phyloP scores from a whole-genome alignment of 2,329 filamentous ascomycete genomes.

The Orbilia quercus region DNA sequence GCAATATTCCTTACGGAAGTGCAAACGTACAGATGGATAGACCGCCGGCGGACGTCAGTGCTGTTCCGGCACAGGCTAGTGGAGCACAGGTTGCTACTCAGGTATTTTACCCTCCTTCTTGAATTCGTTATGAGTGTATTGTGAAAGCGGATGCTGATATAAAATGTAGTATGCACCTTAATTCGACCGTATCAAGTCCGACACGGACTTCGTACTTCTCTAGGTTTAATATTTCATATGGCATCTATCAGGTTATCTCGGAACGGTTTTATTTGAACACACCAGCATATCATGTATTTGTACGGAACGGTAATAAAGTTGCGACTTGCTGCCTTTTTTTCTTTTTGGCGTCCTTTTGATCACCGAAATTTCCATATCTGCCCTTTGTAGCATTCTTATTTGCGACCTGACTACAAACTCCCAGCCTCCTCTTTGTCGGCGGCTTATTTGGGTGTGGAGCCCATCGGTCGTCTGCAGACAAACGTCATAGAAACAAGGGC shows the following conservation, averaged over 20 bases:
- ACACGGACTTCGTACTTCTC: neutral
- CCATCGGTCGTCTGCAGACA: constrained; percentile 26
- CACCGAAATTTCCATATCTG: neutral
- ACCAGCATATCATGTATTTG: constrained; percentile 42
- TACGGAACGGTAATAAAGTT: constrained; percentile 46
- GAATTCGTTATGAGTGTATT: neutral
- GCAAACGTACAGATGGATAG: constrained; percentile 40
- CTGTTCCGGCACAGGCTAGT: constrained; percentile 8
- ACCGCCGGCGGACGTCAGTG: constrained; percentile 33
- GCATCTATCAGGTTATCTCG: constrained; percentile 23
- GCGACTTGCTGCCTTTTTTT: constrained; percentile 26
- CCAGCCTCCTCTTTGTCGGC: constrained; percentile 9
- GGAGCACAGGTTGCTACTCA: constrained; percentile 51
- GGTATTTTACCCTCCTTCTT: constrained; percentile 8
- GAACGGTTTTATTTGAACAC: constrained; percentile 21
- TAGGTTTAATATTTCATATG: constrained; percentile 17
- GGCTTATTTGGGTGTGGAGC: constrained; percentile 20
- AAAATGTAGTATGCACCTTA: constrained; percentile 34
- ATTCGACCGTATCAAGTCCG: constrained; percentile 1
- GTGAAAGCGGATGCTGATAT: neutral
- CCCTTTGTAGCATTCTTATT: constrained; percentile 1
- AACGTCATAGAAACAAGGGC: constrained; percentile 40
- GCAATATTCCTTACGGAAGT: constrained; percentile 47
- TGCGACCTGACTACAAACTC: neutral
- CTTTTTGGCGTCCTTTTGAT: constrained; percentile 16